A percentile compares a stretch with the other conserved stretches of the same genome.
Conservation (phyloP, 2,329 filamentous ascomycete species). For the Aureobasidium leucospermi region DNA sequence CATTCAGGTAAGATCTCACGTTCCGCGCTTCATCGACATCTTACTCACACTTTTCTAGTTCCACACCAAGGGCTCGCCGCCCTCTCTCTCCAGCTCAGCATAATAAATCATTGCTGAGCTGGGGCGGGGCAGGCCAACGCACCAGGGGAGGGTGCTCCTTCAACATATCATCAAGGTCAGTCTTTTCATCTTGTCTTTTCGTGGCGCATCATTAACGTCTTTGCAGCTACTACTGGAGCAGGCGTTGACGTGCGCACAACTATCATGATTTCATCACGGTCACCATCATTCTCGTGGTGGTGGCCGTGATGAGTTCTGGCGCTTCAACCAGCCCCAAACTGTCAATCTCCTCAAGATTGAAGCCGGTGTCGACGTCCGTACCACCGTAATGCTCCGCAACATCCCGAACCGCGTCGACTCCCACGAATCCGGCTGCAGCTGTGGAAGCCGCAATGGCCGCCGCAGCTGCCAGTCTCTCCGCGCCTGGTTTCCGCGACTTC, state of each 20-base stretch:
- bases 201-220: not conserved
- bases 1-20: too few relatives aligned
- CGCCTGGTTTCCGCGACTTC: constrained; percentile 52
- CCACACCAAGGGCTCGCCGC: not conserved
- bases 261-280: not conserved
- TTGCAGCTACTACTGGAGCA: constrained; percentile 22
- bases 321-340: constrained; percentile 29
- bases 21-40: not conserved
- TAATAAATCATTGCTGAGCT: not conserved
- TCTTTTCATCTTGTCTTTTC: not conserved
- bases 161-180: not conserved
- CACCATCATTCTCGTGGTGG: constrained; percentile 17
- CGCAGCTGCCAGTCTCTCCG: not conserved
- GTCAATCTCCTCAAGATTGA: constrained; percentile 32
- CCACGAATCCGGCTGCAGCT: not conserved
- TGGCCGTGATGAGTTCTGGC: not conserved
- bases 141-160: not conserved
- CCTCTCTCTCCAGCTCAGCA: not conserved
- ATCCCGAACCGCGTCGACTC: constrained; percentile 78
- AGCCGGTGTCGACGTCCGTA: constrained; percentile 42
- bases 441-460: not conserved
- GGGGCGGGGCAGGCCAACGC: not conserved
- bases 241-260: constrained; percentile 43
- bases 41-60: too few relatives aligned
- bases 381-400: constrained; percentile 77